Evolutionary conservation across 306 rosid species (phyloP), one percentile per base, ranked within the genome.

Genomic region (Ammopiptanthus mongolicus): DNA sequence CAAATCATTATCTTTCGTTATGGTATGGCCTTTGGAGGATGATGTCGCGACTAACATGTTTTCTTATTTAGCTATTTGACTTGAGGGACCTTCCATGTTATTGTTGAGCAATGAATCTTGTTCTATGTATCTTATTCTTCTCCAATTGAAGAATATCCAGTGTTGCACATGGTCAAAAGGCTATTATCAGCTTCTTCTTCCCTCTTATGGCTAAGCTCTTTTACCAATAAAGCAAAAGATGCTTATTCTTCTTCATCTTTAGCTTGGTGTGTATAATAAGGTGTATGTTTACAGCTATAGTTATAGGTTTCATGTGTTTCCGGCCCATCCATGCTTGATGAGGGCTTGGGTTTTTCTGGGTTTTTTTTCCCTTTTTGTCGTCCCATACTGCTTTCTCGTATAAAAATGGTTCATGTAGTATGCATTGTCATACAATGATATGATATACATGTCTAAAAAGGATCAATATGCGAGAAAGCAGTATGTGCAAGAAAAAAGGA

Each of bases 301-400:
- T 58, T 23, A 59, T 6, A 0, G 12, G 69, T 4, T 36, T 0
- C 15, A 5, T 13, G 12, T 46, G 55, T 6, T n/a, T 34, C 12
- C 14, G 3, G 1, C 10, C 18, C 22, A 29, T 47, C 50, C 3
- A 4, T 23, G 74, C 18, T n/a, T 63, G 53, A 1, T 41, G 36
- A 58, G 9, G 44, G n/a, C 17, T n/a, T 39, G 0, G 25, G 0
- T 3, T 5, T 6, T 57, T 50, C 66, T 37, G 6, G n/a, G 14
- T 12, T 23, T 60, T 61, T 9, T 37, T 11, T 22, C 83, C 60
- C 37, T 82, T 25, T 51, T 55, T 2, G 56, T 2, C 6, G 14
- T 36, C 72, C 84, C 71, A 41, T 82, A 84, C 91, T 82, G 79
- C 52, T 31, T 14, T 69, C 34, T 48, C 59, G 1, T 28, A 74